Conservation (phyloP, 2,329 filamentous ascomycete species). For the Botryotinia globosa region DNA sequence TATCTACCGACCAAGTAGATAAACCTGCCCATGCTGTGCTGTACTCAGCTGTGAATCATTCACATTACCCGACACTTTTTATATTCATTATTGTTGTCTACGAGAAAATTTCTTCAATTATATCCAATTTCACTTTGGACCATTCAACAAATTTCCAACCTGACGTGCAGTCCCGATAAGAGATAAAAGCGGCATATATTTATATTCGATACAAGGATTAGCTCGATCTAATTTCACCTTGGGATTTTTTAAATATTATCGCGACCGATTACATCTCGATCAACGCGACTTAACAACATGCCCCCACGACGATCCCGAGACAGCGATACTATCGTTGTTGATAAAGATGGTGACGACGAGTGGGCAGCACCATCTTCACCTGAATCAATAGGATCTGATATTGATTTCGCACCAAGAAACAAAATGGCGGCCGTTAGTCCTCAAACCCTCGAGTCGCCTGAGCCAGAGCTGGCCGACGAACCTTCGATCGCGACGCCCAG, state of each 20-base stretch:
- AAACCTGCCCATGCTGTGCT: not conserved
- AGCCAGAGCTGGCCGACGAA: slow-evolving; percentile 21
- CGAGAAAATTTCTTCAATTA: slow-evolving; percentile 7
- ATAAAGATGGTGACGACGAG: slow-evolving; percentile 32
- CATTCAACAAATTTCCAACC: slow-evolving; percentile 4
- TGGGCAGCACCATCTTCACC: slow-evolving; percentile 28
- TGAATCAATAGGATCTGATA: slow-evolving; percentile 26
- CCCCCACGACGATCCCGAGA: slow-evolving; percentile 20
- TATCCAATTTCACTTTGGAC: slow-evolving; percentile 9
- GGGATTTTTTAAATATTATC: slow-evolving; percentile 19
- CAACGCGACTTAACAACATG: slow-evolving; percentile 14
- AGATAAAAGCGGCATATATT: slow-evolving; percentile 17
- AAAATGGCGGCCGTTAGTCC: slow-evolving; percentile 26
- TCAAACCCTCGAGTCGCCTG: slow-evolving; percentile 34
- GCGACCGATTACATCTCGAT: slow-evolving; percentile 5
- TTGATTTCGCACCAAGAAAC: slow-evolving; percentile 17
- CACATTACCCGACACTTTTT: slow-evolving; percentile 10
- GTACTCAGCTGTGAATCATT: slow-evolving; percentile 10
- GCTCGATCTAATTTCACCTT: slow-evolving; percentile 17
- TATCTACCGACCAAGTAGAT: slow-evolving; percentile 16
- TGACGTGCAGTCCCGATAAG: slow-evolving; percentile 14
- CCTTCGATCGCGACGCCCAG: not conserved
- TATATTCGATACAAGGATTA: slow-evolving; percentile 18
- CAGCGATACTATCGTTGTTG: slow-evolving; percentile 32
- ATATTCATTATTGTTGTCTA: slow-evolving; percentile 9